These are phyloP conservation scores for Fusarium sp. DNA, from an alignment of 2,329 filamentous ascomycete species.

Conservation along the genomic window DNA sequence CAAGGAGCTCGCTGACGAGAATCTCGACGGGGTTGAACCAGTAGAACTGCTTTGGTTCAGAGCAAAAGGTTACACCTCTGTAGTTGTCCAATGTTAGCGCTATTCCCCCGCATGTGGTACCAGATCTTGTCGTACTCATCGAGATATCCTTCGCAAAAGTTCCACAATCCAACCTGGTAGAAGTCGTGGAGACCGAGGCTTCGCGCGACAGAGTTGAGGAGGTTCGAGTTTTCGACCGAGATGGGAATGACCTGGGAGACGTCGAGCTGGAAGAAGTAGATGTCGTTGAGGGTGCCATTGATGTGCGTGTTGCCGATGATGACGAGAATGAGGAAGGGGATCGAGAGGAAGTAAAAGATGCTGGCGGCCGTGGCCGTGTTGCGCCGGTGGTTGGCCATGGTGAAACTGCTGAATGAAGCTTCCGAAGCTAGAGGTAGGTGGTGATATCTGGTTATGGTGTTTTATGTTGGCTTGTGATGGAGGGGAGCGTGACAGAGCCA, in stretches of 20 bases:
- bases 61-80: slow-evolving; percentile 84
- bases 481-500: not conserved
- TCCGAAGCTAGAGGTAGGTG: too few species aligned
- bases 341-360: slow-evolving; percentile 80
- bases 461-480: not conserved
- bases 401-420: not conserved
- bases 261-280: slow-evolving; percentile 90
- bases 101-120: not conserved
- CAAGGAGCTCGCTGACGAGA: slow-evolving; percentile 82
- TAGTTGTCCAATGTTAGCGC: slow-evolving; percentile 56
- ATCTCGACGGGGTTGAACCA: slow-evolving; percentile 95
- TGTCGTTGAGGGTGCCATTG: slow-evolving; percentile 73
- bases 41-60: slow-evolving; percentile 78
- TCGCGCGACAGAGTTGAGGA: slow-evolving; percentile 91
- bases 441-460: not conserved
- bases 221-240: slow-evolving; percentile 77
- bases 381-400: slow-evolving; percentile 58
- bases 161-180: slow-evolving; percentile 94
- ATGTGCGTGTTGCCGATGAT: slow-evolving; percentile 82
- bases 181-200: slow-evolving; percentile 93
- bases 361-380: slow-evolving; percentile 77
- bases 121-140: slow-evolving; percentile 63
- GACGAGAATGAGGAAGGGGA: slow-evolving; percentile 85
- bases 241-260: slow-evolving; percentile 85
- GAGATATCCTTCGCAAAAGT: slow-evolving; percentile 89